A percentile compares a stretch with the other conserved stretches of the same genome.
These are phyloP conservation scores for Microascus cirrosus DNA, from an alignment of 2,329 filamentous ascomycete species.

Conservation along the genomic window DNA sequence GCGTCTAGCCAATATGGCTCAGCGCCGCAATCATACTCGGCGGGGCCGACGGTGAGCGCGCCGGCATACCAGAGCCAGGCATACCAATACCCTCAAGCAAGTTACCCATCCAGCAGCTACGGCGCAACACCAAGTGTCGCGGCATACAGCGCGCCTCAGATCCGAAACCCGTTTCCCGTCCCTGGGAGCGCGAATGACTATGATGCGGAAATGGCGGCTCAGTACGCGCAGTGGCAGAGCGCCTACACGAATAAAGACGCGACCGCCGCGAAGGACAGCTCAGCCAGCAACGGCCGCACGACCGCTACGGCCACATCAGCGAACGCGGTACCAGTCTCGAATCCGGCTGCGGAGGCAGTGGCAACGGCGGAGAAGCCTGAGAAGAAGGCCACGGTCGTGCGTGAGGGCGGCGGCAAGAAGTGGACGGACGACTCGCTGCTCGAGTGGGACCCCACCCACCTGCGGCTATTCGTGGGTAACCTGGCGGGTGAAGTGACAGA, in stretches of 20 bases:
- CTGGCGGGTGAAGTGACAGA: conserved; percentile 95
- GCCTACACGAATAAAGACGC: conserved; percentile 64
- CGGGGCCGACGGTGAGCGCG: conserved; percentile 9
- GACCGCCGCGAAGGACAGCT: conserved; percentile 12
- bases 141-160: conserved; percentile 40
- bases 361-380: conserved; percentile 25
- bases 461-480: conserved; percentile 93
- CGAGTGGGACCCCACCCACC: conserved; percentile 92
- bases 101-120: conserved; percentile 21
- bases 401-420: conserved; percentile 79
- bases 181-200: conserved; percentile 40
- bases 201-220: conserved; percentile 76
- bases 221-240: conserved; percentile 91
- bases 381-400: conserved; percentile 77
- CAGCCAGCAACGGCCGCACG: conserved; percentile 11
- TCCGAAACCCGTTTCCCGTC: conserved; percentile 70
- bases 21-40: conserved; percentile 25
- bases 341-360: conserved; percentile 32
- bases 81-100: conserved; percentile 18
- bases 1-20: conserved; percentile 32
- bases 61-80: conserved; percentile 10
- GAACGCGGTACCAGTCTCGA: conserved; percentile 23
- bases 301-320: conserved; percentile 18
- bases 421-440: conserved; percentile 85
- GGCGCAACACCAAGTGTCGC: conserved; percentile 13